These are phyloP conservation scores for Hypoxylon sp. DNA, from an alignment of 2,329 filamentous ascomycete genomes.

Conservation along the genomic window DNA sequence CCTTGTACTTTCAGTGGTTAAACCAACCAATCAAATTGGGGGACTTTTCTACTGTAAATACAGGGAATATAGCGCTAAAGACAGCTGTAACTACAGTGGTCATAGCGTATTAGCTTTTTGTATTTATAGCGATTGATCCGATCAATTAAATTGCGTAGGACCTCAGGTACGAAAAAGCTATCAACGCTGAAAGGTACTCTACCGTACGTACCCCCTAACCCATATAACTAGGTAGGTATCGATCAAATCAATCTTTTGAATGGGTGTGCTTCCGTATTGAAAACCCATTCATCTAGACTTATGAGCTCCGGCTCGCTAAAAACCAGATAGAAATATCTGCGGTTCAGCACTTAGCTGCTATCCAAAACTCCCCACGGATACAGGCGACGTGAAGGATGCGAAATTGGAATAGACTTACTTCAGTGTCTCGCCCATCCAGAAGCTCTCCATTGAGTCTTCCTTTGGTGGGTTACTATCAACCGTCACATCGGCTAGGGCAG, in stretches of 20 bases:
- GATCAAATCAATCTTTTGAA: constrained; percentile 38
- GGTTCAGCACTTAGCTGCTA: constrained; percentile 10
- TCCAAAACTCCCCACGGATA: neutral
- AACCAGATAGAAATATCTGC: constrained; percentile 48
- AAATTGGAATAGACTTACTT: constrained; percentile 41
- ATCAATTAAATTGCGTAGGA: no score
- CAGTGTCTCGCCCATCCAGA: constrained; percentile 50
- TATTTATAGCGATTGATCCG: no score
- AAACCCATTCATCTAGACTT: constrained; percentile 47
- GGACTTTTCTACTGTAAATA: no score
- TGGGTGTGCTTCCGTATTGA: constrained; percentile 47
- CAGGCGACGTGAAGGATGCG: neutral
- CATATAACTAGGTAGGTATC: no score
- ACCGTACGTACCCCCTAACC: neutral
- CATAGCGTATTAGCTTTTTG: no score
- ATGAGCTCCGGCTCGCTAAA: constrained; percentile 47
- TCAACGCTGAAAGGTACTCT: neutral
- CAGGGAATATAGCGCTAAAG: no score
- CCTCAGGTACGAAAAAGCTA: no score
- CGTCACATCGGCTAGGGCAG: constrained; percentile 49
- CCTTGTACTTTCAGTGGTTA: no score
- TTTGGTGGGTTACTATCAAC: constrained; percentile 34
- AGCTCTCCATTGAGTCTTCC: constrained; percentile 51
- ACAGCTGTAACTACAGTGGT: no score
- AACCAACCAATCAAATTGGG: no score